A percentile compares a stretch with the other conserved stretches of the same genome.
Conservation (phyloP, 768 basidiomycete species). For the Termitomyces sp. region DNA sequence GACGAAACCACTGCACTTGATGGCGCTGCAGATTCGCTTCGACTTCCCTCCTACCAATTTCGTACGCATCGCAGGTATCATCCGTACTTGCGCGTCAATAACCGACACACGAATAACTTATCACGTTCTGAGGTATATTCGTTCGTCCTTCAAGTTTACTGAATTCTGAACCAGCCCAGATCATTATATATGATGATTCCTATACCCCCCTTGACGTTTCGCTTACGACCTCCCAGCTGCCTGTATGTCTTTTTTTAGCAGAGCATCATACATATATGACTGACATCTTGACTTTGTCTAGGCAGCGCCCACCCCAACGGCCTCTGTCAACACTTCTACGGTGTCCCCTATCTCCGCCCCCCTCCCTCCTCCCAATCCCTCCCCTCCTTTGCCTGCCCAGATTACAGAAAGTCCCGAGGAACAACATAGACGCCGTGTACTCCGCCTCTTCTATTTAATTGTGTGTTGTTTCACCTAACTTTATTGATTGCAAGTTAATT, state of each 20-base stretch:
- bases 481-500: not conserved
- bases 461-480: not conserved
- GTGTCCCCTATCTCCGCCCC: not conserved
- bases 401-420: not conserved
- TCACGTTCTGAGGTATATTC: not conserved
- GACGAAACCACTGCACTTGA: not conserved
- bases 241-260: not conserved
- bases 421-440: not conserved
- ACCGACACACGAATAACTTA: not conserved
- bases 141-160: not conserved
- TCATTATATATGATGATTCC: not conserved
- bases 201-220: not conserved
- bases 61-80: not conserved
- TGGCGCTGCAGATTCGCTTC: not conserved
- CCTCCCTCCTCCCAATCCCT: not conserved
- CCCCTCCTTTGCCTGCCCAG: not conserved
- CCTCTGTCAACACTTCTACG: not conserved
- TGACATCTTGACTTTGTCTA: not conserved
- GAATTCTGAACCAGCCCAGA: not conserved
- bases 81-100: not conserved
- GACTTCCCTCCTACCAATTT: not conserved
- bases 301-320: not conserved
- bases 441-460: not conserved
- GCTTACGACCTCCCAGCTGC: not conserved
- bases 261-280: not conserved